These are phyloP conservation scores for Yamadazyma oceani DNA, from an alignment of 1,139 yeast species.

Conservation along the genomic window DNA sequence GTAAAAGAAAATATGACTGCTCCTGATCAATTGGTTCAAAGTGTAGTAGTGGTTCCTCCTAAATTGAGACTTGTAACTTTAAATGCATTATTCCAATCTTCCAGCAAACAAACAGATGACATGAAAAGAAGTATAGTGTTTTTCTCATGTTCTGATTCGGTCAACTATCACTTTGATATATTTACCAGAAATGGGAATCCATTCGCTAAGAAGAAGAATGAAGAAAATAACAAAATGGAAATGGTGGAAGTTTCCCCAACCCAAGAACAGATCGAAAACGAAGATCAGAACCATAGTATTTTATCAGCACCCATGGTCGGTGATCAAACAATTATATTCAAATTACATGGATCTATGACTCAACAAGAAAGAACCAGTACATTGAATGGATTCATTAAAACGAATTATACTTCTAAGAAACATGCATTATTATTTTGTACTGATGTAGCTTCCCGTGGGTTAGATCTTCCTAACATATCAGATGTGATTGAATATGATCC, in stretches of 20 bases:
- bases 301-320: conserved; percentile 57
- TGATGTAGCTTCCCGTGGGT: conserved; percentile 74
- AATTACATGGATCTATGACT: conserved; percentile 85
- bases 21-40: conserved; percentile 88
- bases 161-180: conserved; percentile 81
- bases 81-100: conserved; percentile 59
- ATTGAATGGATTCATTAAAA: conserved; percentile 58
- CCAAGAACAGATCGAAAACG: conserved; percentile 22
- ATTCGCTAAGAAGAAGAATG: conserved; percentile 30
- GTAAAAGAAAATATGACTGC: conserved; percentile 52
- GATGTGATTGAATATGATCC: conserved; percentile 69
- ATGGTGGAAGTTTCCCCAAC: conserved; percentile 16
- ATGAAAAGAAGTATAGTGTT: conserved; percentile 72
- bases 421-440: conserved; percentile 78
- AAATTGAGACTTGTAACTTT: conserved; percentile 83
- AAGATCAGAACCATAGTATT: conserved; percentile 37
- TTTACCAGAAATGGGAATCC: conserved; percentile 59
- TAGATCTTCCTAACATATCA: conserved; percentile 66
- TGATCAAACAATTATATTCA: conserved; percentile 55
- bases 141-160: conserved; percentile 92
- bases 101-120: conserved; percentile 30
- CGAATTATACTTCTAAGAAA: conserved; percentile 24
- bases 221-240: conserved; percentile 25
- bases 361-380: conserved; percentile 84
- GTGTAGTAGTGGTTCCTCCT: conserved; percentile 81